phyloP scores from a whole-genome alignment of 2,329 filamentous ascomycete species.

The Sporothrix globosa region DNA sequence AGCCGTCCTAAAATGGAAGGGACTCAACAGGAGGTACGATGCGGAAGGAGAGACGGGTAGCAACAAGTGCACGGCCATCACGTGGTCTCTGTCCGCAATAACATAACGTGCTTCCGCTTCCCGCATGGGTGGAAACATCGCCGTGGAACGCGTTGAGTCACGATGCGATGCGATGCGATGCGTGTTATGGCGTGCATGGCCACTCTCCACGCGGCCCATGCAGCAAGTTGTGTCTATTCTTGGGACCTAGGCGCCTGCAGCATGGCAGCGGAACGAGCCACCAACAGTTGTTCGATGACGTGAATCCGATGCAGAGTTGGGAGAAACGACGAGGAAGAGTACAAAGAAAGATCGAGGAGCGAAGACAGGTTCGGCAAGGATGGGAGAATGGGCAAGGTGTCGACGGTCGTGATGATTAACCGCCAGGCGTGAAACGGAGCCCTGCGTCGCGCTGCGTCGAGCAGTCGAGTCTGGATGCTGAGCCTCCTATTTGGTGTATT shows the following conservation, averaged over 20 bases:
- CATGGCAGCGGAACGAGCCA: slow-evolving; percentile 1
- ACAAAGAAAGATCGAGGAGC: background rate
- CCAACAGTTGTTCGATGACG: slow-evolving; percentile 11
- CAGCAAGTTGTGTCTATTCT: slow-evolving; percentile 1
- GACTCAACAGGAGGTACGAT: background rate
- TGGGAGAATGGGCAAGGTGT: background rate
- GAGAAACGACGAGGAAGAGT: background rate
- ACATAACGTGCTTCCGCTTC: background rate
- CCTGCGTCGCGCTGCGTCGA: background rate
- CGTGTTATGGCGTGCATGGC: background rate
- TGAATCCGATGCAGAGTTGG: background rate
- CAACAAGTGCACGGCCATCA: background rate
- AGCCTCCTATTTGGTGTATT: background rate
- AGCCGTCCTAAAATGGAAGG: background rate
- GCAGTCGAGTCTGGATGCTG: background rate
- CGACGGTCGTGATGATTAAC: background rate
- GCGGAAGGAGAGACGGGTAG: background rate
- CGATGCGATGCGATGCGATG: background rate
- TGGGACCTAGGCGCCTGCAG: slow-evolving; percentile 15
- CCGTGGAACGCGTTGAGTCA: no score
- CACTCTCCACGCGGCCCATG: no score
- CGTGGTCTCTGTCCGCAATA: background rate
- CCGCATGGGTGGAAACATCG: background rate
- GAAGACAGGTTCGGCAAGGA: no score
- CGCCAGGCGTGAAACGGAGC: background rate